Percentiles rank a stretch among this genome's conserved stretches.
Conservation (phyloP, 2,329 filamentous ascomycete genomes). For the Aschersonia sp. region DNA sequence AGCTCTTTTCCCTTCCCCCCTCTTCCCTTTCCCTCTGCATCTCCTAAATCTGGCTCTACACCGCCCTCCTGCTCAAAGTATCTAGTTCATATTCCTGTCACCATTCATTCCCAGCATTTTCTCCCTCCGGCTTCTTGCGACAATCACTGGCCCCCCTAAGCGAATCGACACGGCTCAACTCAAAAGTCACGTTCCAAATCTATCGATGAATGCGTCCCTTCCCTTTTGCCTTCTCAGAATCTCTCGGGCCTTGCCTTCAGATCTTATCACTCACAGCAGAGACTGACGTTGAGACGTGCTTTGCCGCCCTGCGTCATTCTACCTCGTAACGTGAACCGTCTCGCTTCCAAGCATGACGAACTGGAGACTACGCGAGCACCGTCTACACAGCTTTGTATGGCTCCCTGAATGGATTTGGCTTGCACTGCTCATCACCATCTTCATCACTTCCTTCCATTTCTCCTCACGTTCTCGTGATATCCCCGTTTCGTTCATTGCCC, state of each 20-base stretch:
- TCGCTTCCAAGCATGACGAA: slow-evolving; percentile 4
- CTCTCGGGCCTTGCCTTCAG: background rate
- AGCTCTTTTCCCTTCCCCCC: background rate
- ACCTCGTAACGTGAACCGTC: slow-evolving; percentile 2
- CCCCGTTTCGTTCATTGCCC: slow-evolving; percentile 4
- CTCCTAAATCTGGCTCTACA: no score
- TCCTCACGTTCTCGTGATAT: slow-evolving; percentile 6
- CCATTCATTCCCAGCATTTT: no score
- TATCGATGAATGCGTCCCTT: background rate
- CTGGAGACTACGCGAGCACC: background rate
- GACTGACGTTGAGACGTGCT: no score
- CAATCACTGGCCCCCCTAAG: no score
- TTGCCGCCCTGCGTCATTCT: no score
- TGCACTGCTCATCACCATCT: slow-evolving; percentile 1
- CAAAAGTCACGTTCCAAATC: background rate
- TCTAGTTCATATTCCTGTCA: no score
- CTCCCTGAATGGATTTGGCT: slow-evolving; percentile 4
- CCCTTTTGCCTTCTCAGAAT: background rate
- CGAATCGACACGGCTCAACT: no score
- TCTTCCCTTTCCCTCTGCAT: no score
- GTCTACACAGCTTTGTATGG: slow-evolving; percentile 1
- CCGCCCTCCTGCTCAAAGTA: no score
- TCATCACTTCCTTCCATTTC: background rate
- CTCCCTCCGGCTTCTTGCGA: no score
- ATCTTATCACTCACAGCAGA: no score